Evolutionary conservation across 129 eudicot species (phyloP).

Genomic region (Calendula officinalis): DNA sequence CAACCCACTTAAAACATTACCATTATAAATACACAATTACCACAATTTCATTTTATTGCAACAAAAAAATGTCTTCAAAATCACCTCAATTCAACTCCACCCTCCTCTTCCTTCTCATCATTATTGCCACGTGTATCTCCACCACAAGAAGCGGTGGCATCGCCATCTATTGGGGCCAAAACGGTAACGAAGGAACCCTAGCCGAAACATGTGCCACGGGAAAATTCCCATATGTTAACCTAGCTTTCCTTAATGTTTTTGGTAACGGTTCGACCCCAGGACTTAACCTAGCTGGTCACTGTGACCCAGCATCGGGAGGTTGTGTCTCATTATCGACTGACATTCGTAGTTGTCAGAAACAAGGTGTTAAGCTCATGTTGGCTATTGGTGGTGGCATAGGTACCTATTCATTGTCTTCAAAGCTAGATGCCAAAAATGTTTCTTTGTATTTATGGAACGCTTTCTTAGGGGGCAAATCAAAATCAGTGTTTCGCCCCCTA

Average conservation of each 20-base stretch:
- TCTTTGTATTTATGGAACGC: slow-evolving; percentile 59
- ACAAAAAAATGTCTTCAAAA: slow-evolving; percentile 37
- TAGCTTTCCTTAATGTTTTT: slow-evolving; percentile 61
- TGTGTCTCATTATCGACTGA: slow-evolving; percentile 34
- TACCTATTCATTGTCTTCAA: slow-evolving; percentile 47
- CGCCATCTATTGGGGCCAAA: slow-evolving; percentile 85
- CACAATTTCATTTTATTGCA: slow-evolving; percentile 18
- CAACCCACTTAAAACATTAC: slow-evolving; percentile 18
- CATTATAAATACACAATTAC: slow-evolving; percentile 25
- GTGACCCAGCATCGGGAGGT: slow-evolving; percentile 50
- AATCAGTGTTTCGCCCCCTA: slow-evolving; percentile 46
- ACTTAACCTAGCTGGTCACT: slow-evolving; percentile 76
- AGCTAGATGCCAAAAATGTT: slow-evolving; percentile 50
- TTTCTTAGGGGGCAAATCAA: slow-evolving; percentile 61
- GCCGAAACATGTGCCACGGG: slow-evolving; percentile 64
- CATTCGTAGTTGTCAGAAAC: slow-evolving; percentile 50
- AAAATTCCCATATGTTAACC: slow-evolving; percentile 46
- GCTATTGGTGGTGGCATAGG: slow-evolving; percentile 76
- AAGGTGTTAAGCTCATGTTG: slow-evolving; percentile 60
- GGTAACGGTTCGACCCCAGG: slow-evolving; percentile 60
- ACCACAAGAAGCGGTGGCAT: slow-evolving; percentile 47
- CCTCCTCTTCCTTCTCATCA: slow-evolving; percentile 28
- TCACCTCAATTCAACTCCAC: slow-evolving; percentile 15
- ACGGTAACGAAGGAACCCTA: slow-evolving; percentile 59
- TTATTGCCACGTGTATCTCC: slow-evolving; percentile 8